Evolutionary conservation across 345 rosid species (phyloP).

Genomic region (Pugionium cornutum): DNA sequence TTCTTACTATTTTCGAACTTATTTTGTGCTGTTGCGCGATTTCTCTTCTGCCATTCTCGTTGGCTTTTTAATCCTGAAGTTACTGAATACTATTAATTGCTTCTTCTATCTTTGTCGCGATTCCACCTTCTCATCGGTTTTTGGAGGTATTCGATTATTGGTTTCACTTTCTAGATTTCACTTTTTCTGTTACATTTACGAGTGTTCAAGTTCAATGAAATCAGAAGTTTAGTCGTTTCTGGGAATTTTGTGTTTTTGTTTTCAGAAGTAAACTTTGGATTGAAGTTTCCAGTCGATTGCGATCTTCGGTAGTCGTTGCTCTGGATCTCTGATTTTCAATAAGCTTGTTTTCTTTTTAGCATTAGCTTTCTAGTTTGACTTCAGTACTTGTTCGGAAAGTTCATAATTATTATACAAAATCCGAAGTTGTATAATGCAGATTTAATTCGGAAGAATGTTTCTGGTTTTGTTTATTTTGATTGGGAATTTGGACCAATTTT

Average conservation of each 20-base stretch:
- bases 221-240: neutral
- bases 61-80: neutral
- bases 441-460: too few relatives aligned
- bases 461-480: too few relatives aligned
- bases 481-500: neutral
- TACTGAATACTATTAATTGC: constrained; percentile 30
- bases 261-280: too few relatives aligned
- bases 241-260: too few relatives aligned
- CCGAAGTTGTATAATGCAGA: too few relatives aligned
- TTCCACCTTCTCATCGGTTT: constrained; percentile 27
- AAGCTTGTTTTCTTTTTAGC: too few relatives aligned
- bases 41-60: too few relatives aligned
- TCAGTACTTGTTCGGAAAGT: too few relatives aligned
- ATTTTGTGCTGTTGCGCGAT: too few relatives aligned
- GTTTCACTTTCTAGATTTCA: neutral
- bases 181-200: constrained; percentile 6
- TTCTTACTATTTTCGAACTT: constrained; percentile 6
- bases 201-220: constrained; percentile 9
- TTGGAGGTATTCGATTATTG: constrained; percentile 7
- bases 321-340: constrained; percentile 8
- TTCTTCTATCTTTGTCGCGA: constrained; percentile 8
- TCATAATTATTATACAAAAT: too few relatives aligned
- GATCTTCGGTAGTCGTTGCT: neutral
- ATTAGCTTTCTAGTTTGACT: too few relatives aligned
- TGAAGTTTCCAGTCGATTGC: too few relatives aligned